Percentiles rank a stretch among this genome's conserved stretches.
phyloP scores from a whole-genome alignment of 2,329 filamentous ascomycete species.

The Bipolaris bicolor region DNA sequence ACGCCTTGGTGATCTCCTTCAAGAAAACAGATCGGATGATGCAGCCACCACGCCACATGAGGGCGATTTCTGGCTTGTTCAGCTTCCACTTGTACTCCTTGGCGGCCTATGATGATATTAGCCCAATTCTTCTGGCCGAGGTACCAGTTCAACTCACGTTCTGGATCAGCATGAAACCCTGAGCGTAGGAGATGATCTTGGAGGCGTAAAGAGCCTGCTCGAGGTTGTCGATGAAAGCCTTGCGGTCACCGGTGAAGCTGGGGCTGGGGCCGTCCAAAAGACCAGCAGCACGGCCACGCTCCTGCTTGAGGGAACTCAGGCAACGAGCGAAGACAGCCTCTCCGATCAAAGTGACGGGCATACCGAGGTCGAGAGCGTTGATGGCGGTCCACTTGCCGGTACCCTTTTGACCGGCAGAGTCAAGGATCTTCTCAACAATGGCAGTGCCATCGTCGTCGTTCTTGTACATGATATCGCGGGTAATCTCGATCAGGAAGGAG shows the following conservation, averaged over 20 bases:
- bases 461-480: slow-evolving; percentile 97
- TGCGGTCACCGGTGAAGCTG: slow-evolving; percentile 87
- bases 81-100: slow-evolving; percentile 98
- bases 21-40: slow-evolving; percentile 99
- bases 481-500: slow-evolving; percentile 98
- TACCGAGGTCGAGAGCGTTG: slow-evolving; percentile 96
- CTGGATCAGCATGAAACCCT: slow-evolving; percentile 99
- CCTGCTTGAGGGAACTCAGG: slow-evolving; percentile 90
- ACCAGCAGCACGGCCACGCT: slow-evolving; percentile 81
- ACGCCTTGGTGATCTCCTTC: slow-evolving; percentile 95
- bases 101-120: slow-evolving; percentile 69
- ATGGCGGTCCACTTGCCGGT: slow-evolving; percentile 99
- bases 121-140: background rate
- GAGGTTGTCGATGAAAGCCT: slow-evolving; percentile 93
- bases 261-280: slow-evolving; percentile 79
- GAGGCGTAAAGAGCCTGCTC: slow-evolving; percentile 99
- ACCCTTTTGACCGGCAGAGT: slow-evolving; percentile 98
- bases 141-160: slow-evolving; percentile 65
- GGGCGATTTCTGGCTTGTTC: slow-evolving; percentile 99
- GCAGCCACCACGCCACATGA: slow-evolving; percentile 99
- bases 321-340: slow-evolving; percentile 96
- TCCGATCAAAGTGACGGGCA: slow-evolving; percentile 97
- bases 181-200: slow-evolving; percentile 99
- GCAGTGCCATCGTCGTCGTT: slow-evolving; percentile 91
- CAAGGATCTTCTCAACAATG: slow-evolving; percentile 97